These are phyloP conservation scores for Epichloe baconii DNA, from an alignment of 2,329 filamentous ascomycete species.

Conservation along the genomic window DNA sequence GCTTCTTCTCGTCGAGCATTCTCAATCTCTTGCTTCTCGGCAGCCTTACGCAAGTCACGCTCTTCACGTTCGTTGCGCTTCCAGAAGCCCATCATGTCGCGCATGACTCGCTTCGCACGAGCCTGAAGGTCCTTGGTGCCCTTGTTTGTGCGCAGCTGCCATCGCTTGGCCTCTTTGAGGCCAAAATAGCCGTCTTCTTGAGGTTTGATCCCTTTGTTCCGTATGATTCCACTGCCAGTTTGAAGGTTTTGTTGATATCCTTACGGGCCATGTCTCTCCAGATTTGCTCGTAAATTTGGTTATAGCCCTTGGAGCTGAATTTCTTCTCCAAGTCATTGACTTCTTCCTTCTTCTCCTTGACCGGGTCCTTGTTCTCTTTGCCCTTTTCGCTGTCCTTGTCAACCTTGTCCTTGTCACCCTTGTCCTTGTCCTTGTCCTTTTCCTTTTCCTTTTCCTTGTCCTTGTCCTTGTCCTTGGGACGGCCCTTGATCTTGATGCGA, in stretches of 20 bases:
- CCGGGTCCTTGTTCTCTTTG: slow-evolving; percentile 28
- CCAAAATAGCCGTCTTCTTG: slow-evolving; percentile 92
- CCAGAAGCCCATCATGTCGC: slow-evolving; percentile 99
- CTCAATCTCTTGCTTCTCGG: slow-evolving; percentile 91
- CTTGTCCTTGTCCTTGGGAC: slow-evolving; percentile 30
- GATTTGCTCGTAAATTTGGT: slow-evolving; percentile 95
- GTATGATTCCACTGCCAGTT: slow-evolving; percentile 75
- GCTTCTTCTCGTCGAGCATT: slow-evolving; percentile 95
- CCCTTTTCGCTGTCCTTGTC: slow-evolving; percentile 32
- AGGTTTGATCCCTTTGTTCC: slow-evolving; percentile 86
- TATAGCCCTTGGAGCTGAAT: slow-evolving; percentile 84
- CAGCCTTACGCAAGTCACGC: slow-evolving; percentile 82
- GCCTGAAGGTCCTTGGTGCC: slow-evolving; percentile 96
- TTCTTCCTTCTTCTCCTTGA: slow-evolving; percentile 39
- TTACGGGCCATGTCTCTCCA: slow-evolving; percentile 91
- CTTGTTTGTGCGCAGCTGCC: slow-evolving; percentile 97
- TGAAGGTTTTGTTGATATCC: slow-evolving; percentile 83
- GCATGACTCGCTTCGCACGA: slow-evolving; percentile 93
- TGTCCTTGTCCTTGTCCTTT: slow-evolving; percentile 22
- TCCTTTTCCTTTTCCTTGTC: slow-evolving; percentile 22
- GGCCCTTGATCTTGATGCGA: slow-evolving; percentile 49
- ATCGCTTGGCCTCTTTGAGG: slow-evolving; percentile 90
- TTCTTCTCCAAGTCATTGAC: slow-evolving; percentile 44
- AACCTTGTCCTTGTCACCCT: slow-evolving; percentile 24
- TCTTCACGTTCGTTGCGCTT: slow-evolving; percentile 97